Conservation (phyloP, 345 rosid species). For the Lepidium aucheri region DNA sequence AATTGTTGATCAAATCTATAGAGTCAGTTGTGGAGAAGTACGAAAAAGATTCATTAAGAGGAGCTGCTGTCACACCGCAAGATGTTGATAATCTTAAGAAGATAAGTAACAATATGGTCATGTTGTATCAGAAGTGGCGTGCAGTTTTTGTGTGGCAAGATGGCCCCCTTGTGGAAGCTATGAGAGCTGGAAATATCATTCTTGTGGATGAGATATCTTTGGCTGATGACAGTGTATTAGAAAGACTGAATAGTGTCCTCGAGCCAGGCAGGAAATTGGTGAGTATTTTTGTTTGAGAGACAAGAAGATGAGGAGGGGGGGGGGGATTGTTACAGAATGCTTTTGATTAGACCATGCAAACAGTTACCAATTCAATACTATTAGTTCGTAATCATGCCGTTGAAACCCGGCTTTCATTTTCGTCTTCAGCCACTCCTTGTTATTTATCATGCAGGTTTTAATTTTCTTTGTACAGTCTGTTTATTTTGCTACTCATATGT, state of each 20-base stretch:
- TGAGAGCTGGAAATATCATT: constrained; percentile 78
- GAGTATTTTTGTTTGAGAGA: constrained; percentile 12
- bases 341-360: neutral
- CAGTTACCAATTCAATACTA: neutral
- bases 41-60: constrained; percentile 34
- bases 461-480: neutral
- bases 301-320: neutral
- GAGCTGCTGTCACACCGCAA: constrained; percentile 25
- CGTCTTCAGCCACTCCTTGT: neutral
- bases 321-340: neutral
- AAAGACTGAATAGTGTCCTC: constrained; percentile 86
- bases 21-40: constrained; percentile 30
- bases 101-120: constrained; percentile 41
- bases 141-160: constrained; percentile 90
- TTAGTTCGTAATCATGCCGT: neutral
- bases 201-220: constrained; percentile 95
- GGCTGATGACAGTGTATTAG: constrained; percentile 97
- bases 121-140: constrained; percentile 69
- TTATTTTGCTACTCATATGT: neutral
- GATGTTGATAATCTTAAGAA: constrained; percentile 50
- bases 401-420: neutral
- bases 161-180: constrained; percentile 92
- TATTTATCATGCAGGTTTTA: neutral
- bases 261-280: constrained; percentile 91
- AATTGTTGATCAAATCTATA: constrained; percentile 44